phyloP scores from a whole-genome alignment of 805 yeast genomes.

The Hyphopichia homilentoma region DNA sequence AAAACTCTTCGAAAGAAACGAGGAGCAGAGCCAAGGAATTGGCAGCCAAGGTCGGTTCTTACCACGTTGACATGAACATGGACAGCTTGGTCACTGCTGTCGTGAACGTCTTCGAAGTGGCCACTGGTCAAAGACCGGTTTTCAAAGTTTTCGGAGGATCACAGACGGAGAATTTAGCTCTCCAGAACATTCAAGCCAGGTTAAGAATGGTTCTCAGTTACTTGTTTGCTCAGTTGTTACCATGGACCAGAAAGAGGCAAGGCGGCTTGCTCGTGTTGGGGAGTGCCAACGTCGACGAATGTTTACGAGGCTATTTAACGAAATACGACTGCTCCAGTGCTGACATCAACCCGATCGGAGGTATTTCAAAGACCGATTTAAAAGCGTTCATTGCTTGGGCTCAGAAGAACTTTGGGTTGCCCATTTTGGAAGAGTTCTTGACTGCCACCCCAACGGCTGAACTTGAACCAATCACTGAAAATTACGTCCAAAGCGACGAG shows the following conservation, averaged over 20 bases:
- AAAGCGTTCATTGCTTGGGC: slow-evolving; percentile 85
- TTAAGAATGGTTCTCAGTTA: slow-evolving; percentile 92
- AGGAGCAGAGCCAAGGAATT: slow-evolving; percentile 75
- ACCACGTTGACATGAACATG: slow-evolving; percentile 90
- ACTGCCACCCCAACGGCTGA: slow-evolving; percentile 98
- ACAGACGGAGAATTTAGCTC: slow-evolving; percentile 83
- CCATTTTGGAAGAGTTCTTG: slow-evolving; percentile 72
- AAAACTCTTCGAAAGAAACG: slow-evolving; percentile 86
- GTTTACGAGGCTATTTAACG: slow-evolving; percentile 90
- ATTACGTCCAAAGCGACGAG: slow-evolving; percentile 94
- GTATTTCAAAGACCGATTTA: slow-evolving; percentile 91
- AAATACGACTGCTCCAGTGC: slow-evolving; percentile 98
- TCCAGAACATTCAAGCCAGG: slow-evolving; percentile 96
- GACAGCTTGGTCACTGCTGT: slow-evolving; percentile 77
- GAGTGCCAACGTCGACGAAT: slow-evolving; percentile 96
- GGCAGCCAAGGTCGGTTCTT: slow-evolving; percentile 75
- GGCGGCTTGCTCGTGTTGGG: slow-evolving; percentile 91
- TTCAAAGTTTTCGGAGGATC: slow-evolving; percentile 94
- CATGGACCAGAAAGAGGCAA: slow-evolving; percentile 83
- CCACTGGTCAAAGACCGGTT: slow-evolving; percentile 86
- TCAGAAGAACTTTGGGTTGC: slow-evolving; percentile 60
- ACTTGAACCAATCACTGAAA: slow-evolving; percentile 89
- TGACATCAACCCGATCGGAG: slow-evolving; percentile 98
- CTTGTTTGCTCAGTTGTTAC: slow-evolving; percentile 87
- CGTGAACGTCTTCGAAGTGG: slow-evolving; percentile 72